phyloP scores from a whole-genome alignment of 192 early-diverging fungal genomes.

The Podila clonocystis region DNA sequence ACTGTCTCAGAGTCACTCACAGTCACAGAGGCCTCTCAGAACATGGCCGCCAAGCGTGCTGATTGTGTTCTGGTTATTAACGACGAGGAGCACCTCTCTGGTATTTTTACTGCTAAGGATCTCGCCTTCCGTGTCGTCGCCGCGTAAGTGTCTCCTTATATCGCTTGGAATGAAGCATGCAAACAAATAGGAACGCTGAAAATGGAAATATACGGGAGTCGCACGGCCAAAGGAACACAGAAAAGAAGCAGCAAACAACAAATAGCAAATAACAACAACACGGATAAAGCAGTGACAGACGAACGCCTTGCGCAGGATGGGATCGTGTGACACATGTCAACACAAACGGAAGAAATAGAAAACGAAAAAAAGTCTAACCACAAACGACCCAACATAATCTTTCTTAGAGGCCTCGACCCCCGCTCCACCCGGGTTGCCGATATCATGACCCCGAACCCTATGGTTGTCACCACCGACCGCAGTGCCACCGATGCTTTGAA shows the following conservation, averaged over 20 bases:
- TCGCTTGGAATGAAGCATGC: neutral
- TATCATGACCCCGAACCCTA: conserved; percentile 93
- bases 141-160: conserved; percentile 30
- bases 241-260: neutral
- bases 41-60: conserved; percentile 97
- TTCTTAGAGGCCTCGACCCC: conserved; percentile 58
- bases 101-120: conserved; percentile 99
- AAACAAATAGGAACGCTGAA: neutral
- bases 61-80: conserved; percentile 97
- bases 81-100: conserved; percentile 88
- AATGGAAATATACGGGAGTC: neutral
- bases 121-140: conserved; percentile 94
- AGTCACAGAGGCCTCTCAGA: conserved; percentile 86
- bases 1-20: conserved; percentile 82
- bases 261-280: neutral
- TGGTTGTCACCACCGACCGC: conserved; percentile 86
- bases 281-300: neutral
- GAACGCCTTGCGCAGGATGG: neutral
- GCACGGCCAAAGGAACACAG: neutral
- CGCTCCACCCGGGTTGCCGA: conserved; percentile 79
- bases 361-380: neutral
- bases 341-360: neutral
- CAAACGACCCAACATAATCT: too few species aligned
- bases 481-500: conserved; percentile 84
- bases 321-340: too few species aligned